Percentiles rank a stretch among this genome's conserved stretches.
phyloP scores from a whole-genome alignment of 345 rosid species.

The Carallia brachiata region DNA sequence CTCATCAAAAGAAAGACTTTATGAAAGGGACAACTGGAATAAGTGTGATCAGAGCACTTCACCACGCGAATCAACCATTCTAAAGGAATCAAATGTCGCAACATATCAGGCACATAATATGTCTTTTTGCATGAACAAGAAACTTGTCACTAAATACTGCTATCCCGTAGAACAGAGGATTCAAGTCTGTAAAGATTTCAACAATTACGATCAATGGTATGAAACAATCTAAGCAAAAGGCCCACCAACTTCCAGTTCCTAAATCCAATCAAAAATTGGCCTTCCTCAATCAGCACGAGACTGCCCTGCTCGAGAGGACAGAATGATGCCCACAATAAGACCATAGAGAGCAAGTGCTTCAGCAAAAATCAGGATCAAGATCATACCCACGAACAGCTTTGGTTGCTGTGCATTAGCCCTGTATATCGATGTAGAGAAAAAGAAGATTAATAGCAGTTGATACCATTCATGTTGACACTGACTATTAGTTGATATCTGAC shows the following conservation, averaged over 20 bases:
- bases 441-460: too few species aligned
- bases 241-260: not conserved
- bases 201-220: too few species aligned
- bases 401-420: conserved; percentile 14
- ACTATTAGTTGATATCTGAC: too few species aligned
- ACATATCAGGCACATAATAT: too few species aligned
- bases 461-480: too few species aligned
- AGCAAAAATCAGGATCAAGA: not conserved
- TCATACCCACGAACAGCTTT: conserved; percentile 14
- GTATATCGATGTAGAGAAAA: not conserved
- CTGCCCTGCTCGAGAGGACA: not conserved
- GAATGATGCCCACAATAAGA: not conserved
- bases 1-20: too few species aligned
- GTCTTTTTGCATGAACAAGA: too few species aligned
- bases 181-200: not conserved
- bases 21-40: too few species aligned
- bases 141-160: too few species aligned
- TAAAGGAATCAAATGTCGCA: too few species aligned
- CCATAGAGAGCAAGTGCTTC: not conserved
- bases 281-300: not conserved
- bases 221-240: not conserved
- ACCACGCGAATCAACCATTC: too few species aligned
- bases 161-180: not conserved
- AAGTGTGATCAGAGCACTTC: too few species aligned
- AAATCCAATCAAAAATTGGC: not conserved